phyloP scores from a whole-genome alignment of 257 asterid species.

The Fraxinus americana region DNA sequence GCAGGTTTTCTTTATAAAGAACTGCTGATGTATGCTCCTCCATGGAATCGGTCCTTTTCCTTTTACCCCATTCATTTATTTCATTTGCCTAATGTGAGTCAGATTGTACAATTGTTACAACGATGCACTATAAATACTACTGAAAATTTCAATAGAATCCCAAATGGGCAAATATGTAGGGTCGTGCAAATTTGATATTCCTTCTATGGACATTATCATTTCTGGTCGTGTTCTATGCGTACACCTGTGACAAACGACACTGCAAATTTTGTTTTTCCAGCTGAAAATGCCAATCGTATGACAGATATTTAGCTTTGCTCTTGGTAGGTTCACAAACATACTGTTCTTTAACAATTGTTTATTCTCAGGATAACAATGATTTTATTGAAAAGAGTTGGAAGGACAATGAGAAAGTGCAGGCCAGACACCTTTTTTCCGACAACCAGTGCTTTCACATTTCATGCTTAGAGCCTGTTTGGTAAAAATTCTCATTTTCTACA shows the following conservation, averaged over 20 bases:
- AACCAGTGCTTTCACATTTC: neutral
- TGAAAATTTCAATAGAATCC: too few relatives aligned
- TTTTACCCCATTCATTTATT: neutral
- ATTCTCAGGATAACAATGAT: conserved; percentile 45
- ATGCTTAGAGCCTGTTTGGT: too few relatives aligned
- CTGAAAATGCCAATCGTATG: neutral
- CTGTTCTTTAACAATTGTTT: neutral
- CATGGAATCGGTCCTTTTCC: neutral
- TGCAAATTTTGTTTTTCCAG: too few relatives aligned
- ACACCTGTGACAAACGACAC: too few relatives aligned
- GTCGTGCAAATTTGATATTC: too few relatives aligned
- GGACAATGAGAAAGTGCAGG: conserved; percentile 85
- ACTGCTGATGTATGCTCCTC: neutral
- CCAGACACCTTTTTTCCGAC: conserved; percentile 5
- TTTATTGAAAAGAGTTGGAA: conserved; percentile 58
- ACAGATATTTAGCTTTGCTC: neutral
- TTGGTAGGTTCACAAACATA: neutral
- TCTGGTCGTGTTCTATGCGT: too few relatives aligned
- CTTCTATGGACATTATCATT: too few relatives aligned
- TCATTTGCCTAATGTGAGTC: neutral
- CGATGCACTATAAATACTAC: neutral
- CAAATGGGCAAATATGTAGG: too few relatives aligned
- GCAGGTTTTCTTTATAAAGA: neutral
- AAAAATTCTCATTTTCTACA: too few relatives aligned
- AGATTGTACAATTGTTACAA: neutral